phyloP scores from a whole-genome alignment of 768 basidiomycete genomes.

The Pleurotus giganteus region DNA sequence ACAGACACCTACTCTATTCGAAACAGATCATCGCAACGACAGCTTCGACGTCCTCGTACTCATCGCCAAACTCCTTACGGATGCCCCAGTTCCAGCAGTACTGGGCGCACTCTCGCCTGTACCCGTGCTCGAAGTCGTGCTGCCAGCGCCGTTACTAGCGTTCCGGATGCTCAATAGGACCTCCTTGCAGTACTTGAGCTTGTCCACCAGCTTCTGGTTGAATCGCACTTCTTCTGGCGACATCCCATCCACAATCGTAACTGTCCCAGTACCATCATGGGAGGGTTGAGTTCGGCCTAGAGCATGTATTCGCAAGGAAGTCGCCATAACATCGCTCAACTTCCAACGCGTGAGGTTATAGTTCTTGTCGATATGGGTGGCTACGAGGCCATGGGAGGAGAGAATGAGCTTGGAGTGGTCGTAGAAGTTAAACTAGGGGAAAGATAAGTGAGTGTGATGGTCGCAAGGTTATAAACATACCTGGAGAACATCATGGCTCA shows the following conservation, averaged over 20 bases:
- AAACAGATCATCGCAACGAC: constrained; percentile 20
- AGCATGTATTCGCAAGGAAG: constrained; percentile 36
- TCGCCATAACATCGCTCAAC: constrained; percentile 67
- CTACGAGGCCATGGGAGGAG: constrained; percentile 70
- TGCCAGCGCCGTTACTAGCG: constrained; percentile 43
- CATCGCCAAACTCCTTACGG: constrained; percentile 15
- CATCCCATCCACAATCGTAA: constrained; percentile 21
- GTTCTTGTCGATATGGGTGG: constrained; percentile 91
- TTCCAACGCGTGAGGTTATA: constrained; percentile 75
- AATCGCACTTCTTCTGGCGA: constrained; percentile 61
- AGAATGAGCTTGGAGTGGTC: constrained; percentile 96
- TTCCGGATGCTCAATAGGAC: constrained; percentile 70
- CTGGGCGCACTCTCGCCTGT: constrained; percentile 1
- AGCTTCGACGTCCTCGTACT: constrained; percentile 18
- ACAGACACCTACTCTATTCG: too few relatives aligned
- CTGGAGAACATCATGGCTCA: constrained; percentile 96
- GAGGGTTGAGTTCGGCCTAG: constrained; percentile 15
- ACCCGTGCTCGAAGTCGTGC: constrained; percentile 17
- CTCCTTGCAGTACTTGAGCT: constrained; percentile 86
- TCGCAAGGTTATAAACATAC: constrained; percentile 37
- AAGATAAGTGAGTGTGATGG: constrained; percentile 7
- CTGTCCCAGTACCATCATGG: not conserved
- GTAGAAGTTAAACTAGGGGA: constrained; percentile 91
- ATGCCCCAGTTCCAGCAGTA: constrained; percentile 9
- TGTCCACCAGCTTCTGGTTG: constrained; percentile 65